A percentile compares a stretch with the other conserved stretches of the same genome.
These are phyloP conservation scores for Chloris gayana DNA, from an alignment of 176 grass and related monocot genomes.

Conservation along the genomic window DNA sequence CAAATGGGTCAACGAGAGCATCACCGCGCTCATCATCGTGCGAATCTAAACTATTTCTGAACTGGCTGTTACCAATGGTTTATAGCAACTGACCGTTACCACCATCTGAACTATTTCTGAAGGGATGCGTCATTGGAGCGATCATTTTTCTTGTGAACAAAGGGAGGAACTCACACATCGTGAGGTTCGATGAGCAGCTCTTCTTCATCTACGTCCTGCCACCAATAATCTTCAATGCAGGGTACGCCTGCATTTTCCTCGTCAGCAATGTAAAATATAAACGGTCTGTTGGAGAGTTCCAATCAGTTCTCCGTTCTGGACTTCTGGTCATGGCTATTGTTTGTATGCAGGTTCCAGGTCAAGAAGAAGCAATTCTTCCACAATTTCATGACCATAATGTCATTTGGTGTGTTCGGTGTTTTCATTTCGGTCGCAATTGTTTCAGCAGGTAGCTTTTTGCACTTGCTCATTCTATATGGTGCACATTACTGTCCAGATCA, in stretches of 20 bases:
- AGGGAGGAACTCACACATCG: conserved; percentile 71
- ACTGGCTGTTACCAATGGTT: no score
- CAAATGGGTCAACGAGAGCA: conserved; percentile 81
- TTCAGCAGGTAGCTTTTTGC: conserved; percentile 49
- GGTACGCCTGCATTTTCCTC: conserved; percentile 30
- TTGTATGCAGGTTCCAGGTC: conserved; percentile 70
- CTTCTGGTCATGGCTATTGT: neutral
- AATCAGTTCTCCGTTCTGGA: no score
- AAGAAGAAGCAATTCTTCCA: conserved; percentile 99
- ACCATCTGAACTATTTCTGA: neutral
- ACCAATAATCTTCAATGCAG: conserved; percentile 94
- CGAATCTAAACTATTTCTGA: neutral
- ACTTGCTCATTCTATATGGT: neutral
- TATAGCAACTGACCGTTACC: neutral
- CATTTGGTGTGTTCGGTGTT: conserved; percentile 74
- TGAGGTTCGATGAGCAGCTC: conserved; percentile 86
- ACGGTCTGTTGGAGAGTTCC: neutral
- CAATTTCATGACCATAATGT: conserved; percentile 93
- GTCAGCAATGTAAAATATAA: neutral
- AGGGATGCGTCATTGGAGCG: conserved; percentile 70
- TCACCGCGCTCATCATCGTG: conserved; percentile 77
- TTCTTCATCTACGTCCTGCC: conserved; percentile 96
- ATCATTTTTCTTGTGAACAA: conserved; percentile 68
- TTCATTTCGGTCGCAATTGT: conserved; percentile 86
- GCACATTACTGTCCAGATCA: neutral